Evolutionary conservation across 2,329 filamentous ascomycete species (phyloP), one percentile per base, ranked within the genome.

Genomic region (Thielaviopsis ethacetica): DNA sequence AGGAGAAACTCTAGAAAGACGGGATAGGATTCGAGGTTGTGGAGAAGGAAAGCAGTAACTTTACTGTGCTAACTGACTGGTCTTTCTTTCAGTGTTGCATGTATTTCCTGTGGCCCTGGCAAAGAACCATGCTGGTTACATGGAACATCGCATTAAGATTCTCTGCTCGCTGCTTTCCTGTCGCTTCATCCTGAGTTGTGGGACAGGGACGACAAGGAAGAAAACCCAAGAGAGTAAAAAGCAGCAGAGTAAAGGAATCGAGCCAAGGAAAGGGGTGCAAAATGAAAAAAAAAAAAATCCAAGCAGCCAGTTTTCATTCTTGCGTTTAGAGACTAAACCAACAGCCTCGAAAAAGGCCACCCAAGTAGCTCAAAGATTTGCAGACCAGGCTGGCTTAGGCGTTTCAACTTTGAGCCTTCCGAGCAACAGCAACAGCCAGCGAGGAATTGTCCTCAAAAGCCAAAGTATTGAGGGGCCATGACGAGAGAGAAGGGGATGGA

Each of bases 391-490:
- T 50, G 55, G 15, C 17, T 57, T 58, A 27, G 38, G 51, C 38
- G 56, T 58, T 58, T 58, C 56, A 58, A 58, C 50, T 49, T 49
- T 47, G 34, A 38, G 51, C 50, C 50, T 56, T 19, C 24, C 7
- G 44, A 49, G 44, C n/a, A 49, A 5, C 44, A 49, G 44, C n/a
- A 49, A 5, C 44, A 21, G 19, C 17, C n/a, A 49, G 7, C 44
- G 44, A 21, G n/a, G 1, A 6, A 44, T n/a, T 44, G 38, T 1
- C n/a, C 9, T 1, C 44, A 49, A 49, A 19, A 21, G 44, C 44
- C 17, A 10, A 49, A 49, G 19, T 30, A 56, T 7, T 13, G 41
- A 56, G 26, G 49, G 10, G 19, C 19, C 7, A 22, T 41, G 53
- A 13, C 5, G 22, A 41, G 34, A 22, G 41, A 50, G 21, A 15